phyloP scores from a whole-genome alignment of 2,329 filamentous ascomycete species.

The Penicillium palitans region DNA sequence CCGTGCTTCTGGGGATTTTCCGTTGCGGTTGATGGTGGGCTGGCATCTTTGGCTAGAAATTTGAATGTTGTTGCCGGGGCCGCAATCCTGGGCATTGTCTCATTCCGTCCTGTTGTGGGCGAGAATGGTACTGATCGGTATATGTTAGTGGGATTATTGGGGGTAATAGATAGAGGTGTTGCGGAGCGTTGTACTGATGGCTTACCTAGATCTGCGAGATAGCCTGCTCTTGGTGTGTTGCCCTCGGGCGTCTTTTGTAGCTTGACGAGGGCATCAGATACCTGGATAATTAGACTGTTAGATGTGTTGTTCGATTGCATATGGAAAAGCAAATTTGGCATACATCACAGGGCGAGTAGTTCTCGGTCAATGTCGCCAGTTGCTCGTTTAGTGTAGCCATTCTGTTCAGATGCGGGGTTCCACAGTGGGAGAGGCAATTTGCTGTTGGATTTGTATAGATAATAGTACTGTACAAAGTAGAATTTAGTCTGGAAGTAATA shows the following conservation, averaged over 20 bases:
- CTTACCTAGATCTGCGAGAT: slow-evolving; percentile 62
- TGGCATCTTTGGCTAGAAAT: slow-evolving; percentile 60
- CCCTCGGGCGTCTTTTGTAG: slow-evolving; percentile 51
- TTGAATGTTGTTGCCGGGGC: slow-evolving; percentile 47
- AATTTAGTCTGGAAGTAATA: not conserved
- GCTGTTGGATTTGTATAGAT: not conserved
- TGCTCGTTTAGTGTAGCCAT: slow-evolving; percentile 37
- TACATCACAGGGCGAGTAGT: slow-evolving; percentile 49
- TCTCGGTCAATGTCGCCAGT: slow-evolving; percentile 30
- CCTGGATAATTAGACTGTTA: slow-evolving; percentile 39
- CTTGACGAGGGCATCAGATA: slow-evolving; percentile 72
- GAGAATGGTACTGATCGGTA: slow-evolving; percentile 36
- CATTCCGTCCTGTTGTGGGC: slow-evolving; percentile 31
- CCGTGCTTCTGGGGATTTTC: slow-evolving; percentile 43
- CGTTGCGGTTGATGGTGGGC: slow-evolving; percentile 33
- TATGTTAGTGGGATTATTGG: slow-evolving; percentile 9
- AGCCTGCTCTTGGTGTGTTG: slow-evolving; percentile 62
- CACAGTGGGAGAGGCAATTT: not conserved
- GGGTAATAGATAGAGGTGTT: not conserved
- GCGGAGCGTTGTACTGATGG: not conserved
- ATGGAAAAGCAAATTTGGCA: not conserved
- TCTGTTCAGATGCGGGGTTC: slow-evolving; percentile 20
- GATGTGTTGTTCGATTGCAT: not conserved
- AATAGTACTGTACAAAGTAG: not conserved
- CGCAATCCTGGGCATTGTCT: slow-evolving; percentile 37